Evolutionary conservation across 2,329 filamentous ascomycete genomes (phyloP).

Genomic region (Plenodomus lindquistii): DNA sequence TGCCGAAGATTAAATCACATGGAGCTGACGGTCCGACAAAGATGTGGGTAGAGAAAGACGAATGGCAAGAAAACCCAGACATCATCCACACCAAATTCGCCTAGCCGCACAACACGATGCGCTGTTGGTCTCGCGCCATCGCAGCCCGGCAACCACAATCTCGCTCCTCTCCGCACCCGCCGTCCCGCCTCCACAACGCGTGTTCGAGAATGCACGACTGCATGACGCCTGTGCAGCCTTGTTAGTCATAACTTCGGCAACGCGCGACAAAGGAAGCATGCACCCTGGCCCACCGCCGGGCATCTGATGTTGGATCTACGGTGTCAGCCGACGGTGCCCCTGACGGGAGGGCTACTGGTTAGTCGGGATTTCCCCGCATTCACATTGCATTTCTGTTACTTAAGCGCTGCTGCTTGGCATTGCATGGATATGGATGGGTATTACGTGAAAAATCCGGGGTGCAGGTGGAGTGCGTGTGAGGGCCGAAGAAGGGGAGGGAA

Average conservation of each 20-base stretch:
- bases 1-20: conserved; percentile 4
- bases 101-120: conserved; percentile 45
- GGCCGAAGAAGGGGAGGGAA: conserved; percentile 6
- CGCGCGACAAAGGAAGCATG: conserved; percentile 4
- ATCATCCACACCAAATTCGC: conserved; percentile 99
- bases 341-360: conserved; percentile 36
- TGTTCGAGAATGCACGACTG: conserved; percentile 24
- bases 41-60: conserved; percentile 99
- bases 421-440: background rate
- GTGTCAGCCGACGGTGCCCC: conserved; percentile 27
- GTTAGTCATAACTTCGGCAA: conserved; percentile 44
- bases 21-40: conserved; percentile 49
- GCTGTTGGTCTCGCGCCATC: conserved; percentile 28
- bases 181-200: conserved; percentile 37
- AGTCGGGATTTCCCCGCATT: conserved; percentile 43
- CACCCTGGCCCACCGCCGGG: conserved; percentile 22
- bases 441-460: conserved; percentile 10
- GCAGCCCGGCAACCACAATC: conserved; percentile 16
- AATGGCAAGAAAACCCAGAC: conserved; percentile 99
- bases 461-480: conserved; percentile 12
- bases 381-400: conserved; percentile 41
- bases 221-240: conserved; percentile 31
- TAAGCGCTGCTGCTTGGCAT: conserved; percentile 13
- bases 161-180: conserved; percentile 33
- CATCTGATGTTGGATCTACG: conserved; percentile 16